Conservation (phyloP, 129 eudicot species). For the Chrysanthemum lavandulifolium region DNA sequence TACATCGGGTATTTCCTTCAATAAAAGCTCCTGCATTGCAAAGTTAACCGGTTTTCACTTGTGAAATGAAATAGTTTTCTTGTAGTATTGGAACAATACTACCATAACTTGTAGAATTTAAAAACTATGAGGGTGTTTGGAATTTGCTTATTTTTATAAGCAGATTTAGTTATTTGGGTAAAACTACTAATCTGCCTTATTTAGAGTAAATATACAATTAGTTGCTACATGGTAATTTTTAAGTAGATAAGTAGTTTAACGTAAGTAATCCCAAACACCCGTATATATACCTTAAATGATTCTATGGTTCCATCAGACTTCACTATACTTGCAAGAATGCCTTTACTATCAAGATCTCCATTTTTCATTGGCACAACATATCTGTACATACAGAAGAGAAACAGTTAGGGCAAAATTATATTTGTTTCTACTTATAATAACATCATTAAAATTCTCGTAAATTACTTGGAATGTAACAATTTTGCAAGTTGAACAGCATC, state of each 20-base stretch:
- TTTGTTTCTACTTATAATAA: not conserved
- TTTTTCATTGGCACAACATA: constrained; percentile 88
- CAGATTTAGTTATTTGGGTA: too few species aligned
- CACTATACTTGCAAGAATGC: constrained; percentile 65
- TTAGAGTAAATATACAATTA: too few species aligned
- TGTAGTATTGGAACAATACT: too few species aligned
- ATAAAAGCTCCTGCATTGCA: constrained; percentile 59
- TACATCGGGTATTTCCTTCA: constrained; percentile 59
- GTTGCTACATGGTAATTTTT: too few species aligned
- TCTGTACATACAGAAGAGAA: constrained; percentile 28
- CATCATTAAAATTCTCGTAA: not conserved
- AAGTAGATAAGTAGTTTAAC: too few species aligned
- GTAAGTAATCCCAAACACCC: not conserved
- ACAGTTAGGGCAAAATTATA: constrained; percentile 7
- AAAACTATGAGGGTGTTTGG: too few species aligned
- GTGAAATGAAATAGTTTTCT: not conserved
- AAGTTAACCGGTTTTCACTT: constrained; percentile 1
- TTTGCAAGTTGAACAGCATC: constrained; percentile 91
- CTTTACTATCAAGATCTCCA: constrained; percentile 93
- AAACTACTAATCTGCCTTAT: too few species aligned
- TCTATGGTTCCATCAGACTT: constrained; percentile 68
- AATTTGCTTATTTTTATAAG: too few species aligned
- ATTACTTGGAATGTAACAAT: constrained; percentile 67
- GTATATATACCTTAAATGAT: constrained; percentile 71
- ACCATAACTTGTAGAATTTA: not conserved